A percentile compares a stretch with the other conserved stretches of the same genome.
Evolutionary conservation across 2,329 filamentous ascomycete species (phyloP).

Genomic region (Botryotinia calthae): DNA sequence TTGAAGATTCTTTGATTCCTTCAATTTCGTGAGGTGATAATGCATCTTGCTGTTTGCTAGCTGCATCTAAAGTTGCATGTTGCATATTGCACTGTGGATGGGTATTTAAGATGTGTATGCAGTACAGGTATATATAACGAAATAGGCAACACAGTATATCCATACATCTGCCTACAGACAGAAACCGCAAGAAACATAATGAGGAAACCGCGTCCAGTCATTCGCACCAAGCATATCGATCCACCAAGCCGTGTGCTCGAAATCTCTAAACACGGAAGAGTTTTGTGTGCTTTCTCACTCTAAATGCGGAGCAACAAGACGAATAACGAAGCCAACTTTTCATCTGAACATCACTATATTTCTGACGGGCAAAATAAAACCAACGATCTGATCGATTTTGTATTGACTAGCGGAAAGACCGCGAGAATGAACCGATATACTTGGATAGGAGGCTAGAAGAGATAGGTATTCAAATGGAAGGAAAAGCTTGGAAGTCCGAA

Average conservation of each 20-base stretch:
- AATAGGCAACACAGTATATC: background rate
- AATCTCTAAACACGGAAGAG: slow-evolving; percentile 47
- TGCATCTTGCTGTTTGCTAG: no score
- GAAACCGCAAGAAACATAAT: accelerated
- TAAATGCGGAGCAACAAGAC: slow-evolving; percentile 46
- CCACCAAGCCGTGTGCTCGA: slow-evolving; percentile 47
- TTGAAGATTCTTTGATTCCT: no score
- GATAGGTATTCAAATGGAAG: background rate
- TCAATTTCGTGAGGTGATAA: no score
- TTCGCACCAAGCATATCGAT: slow-evolving; percentile 55
- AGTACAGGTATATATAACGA: no score
- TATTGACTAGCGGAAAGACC: background rate
- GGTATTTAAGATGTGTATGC: no score
- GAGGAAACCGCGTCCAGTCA: slow-evolving; percentile 38
- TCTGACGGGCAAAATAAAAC: background rate
- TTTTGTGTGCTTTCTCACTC: slow-evolving; percentile 45
- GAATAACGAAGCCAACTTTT: slow-evolving; percentile 28
- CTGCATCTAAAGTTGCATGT: no score
- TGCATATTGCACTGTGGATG: no score
- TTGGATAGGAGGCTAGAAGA: background rate
- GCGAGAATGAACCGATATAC: background rate
- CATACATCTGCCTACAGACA: background rate
- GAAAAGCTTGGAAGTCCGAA: background rate
- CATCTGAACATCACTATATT: background rate
- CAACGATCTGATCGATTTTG: background rate